phyloP scores from a whole-genome alignment of 495 filamentous ascomycete species.

The Hypoxylon lienhwacheense region DNA sequence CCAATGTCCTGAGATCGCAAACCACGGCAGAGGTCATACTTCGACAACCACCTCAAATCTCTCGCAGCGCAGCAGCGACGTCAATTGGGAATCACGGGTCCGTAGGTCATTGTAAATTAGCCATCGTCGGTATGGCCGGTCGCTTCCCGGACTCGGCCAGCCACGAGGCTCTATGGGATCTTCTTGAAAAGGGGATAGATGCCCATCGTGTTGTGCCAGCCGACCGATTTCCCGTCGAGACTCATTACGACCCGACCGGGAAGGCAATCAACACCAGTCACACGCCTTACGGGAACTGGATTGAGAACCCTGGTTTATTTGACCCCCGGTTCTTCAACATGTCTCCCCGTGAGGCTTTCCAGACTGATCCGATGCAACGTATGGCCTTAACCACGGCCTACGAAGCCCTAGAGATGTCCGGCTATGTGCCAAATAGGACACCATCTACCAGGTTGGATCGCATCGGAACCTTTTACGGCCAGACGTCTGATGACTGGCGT shows the following conservation, averaged over 20 bases:
- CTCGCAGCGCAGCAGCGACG: conserved; percentile 37
- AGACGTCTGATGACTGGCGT: conserved; percentile 89
- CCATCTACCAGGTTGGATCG: conserved; percentile 81
- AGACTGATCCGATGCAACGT: conserved; percentile 88
- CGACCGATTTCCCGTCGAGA: conserved; percentile 77
- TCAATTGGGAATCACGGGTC: conserved; percentile 50
- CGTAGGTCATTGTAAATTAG: conserved; percentile 52
- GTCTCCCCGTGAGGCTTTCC: conserved; percentile 86
- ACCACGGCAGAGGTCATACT: conserved; percentile 47
- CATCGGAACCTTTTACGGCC: conserved; percentile 89
- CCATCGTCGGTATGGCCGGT: conserved; percentile 77
- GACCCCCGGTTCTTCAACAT: conserved; percentile 94
- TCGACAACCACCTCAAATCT: conserved; percentile 38
- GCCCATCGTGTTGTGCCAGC: conserved; percentile 63
- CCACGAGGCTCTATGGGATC: conserved; percentile 69
- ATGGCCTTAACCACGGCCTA: conserved; percentile 83
- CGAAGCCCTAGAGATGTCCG: conserved; percentile 89
- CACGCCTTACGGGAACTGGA: conserved; percentile 86
- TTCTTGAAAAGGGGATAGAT: conserved; percentile 67
- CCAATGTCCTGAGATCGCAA: conserved; percentile 43
- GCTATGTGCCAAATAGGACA: conserved; percentile 83
- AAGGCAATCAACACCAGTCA: conserved; percentile 77
- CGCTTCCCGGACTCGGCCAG: conserved; percentile 71
- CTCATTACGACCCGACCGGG: conserved; percentile 75
- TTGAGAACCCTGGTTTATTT: conserved; percentile 81